Evolutionary conservation across 2,329 filamentous ascomycete species (phyloP).

Genomic region (Aspergillus felis): DNA sequence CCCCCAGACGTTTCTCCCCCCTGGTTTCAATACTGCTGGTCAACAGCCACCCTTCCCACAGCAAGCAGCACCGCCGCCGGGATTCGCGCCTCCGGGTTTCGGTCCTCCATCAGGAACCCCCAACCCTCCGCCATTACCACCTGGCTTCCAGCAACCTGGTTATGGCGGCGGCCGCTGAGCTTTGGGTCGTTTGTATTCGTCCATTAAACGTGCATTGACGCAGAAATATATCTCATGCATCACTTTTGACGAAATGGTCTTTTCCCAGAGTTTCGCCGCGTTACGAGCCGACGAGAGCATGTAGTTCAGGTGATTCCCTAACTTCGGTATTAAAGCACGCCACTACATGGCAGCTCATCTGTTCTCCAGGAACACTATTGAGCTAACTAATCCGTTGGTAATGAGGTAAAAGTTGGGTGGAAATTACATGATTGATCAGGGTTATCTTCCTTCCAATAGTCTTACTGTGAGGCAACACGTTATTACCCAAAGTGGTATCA

Average conservation of each 20-base stretch:
- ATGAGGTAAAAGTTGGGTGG: not conserved
- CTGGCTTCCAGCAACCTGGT: slow-evolving; percentile 40
- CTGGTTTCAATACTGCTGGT: slow-evolving; percentile 33
- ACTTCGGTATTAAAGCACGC: not conserved
- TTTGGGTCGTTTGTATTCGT: not conserved
- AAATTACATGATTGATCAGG: not conserved
- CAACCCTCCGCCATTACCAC: slow-evolving; percentile 34
- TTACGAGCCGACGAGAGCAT: slow-evolving; percentile 11
- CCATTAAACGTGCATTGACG: not conserved
- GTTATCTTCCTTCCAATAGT: not conserved
- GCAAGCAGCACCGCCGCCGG: slow-evolving; percentile 46
- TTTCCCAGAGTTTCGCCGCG: not conserved
- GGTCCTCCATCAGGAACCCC: slow-evolving; percentile 28
- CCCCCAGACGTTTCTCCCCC: slow-evolving; percentile 42
- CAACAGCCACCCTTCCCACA: slow-evolving; percentile 29
- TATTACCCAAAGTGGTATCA: not conserved
- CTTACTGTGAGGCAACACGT: not conserved
- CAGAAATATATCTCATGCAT: not conserved
- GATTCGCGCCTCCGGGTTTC: slow-evolving; percentile 51
- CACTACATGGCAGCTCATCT: not conserved
- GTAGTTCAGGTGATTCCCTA: not conserved
- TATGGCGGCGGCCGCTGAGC: slow-evolving; percentile 37
- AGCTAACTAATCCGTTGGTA: not conserved
- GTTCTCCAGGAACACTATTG: not conserved
- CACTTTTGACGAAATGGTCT: not conserved